Base-by-base conservation (phyloP, 352 stramenopile species). In the Phytopythium helicoides region DNA sequence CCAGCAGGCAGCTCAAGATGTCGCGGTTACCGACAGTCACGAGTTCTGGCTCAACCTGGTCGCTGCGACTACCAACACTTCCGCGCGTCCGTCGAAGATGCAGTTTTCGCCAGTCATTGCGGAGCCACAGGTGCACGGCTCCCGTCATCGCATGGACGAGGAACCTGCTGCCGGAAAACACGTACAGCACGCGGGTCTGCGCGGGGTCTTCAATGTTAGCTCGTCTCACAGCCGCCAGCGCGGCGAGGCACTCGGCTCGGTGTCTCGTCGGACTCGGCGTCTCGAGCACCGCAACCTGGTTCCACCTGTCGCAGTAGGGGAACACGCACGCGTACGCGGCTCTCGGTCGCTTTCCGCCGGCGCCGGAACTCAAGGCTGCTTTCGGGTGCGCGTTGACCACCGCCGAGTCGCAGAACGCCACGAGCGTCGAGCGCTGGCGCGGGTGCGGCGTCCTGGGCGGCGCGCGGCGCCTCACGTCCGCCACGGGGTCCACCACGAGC, bases 241-340 rank as follows among this genome's bases (percentile, higher is more conserved):
- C 41, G 14, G 41, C 41, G 5, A 48, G 41, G 23, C 22, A 36
- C 23, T 48, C 41, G 7, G 12, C 41, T 6, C 41, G 41, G 41
- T 48, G 41, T 25, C 22, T 48, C 6, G 41, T 48, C 41, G 41
- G 41, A n/a, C 23, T 48, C 1, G 41, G 41, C 41, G 41, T 25
- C 23, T 48, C 41, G 1, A 48, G 23, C 14, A 15, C 41, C 5
- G 41, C 41, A 22, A 48, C 41, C 7, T 48, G 41, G 23, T 48
- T 48, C 41, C 41, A 48, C 0, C 41, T 14, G 41, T 48, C 41
- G 23, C 22, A 48, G 41, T 48, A 48, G 6, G 41, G 41, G 7
- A 48, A 48, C 14, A 48, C 41, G 41, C 41, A 48, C 23, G 41
- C 41, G 23, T 48, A 48, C 23, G 41, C 41, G 15, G 41, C 41